phyloP scores from a whole-genome alignment of 306 rosid species.

The Fagus crenata region DNA sequence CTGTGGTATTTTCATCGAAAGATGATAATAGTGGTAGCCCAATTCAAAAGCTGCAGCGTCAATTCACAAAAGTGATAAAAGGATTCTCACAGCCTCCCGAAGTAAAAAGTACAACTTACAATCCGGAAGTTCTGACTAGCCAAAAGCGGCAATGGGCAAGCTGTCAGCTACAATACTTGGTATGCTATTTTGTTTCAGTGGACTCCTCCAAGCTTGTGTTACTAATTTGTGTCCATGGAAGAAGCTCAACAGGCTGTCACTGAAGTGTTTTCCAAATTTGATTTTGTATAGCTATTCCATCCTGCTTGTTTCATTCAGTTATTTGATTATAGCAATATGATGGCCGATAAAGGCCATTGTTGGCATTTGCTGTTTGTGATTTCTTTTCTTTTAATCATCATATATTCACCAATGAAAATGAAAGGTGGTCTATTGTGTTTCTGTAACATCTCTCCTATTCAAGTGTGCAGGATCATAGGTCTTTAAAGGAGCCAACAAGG shows the following conservation, averaged over 20 bases:
- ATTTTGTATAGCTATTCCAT: neutral
- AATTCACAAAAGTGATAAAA: constrained; percentile 62
- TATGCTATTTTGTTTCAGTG: constrained; percentile 26
- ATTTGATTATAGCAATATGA: constrained; percentile 13
- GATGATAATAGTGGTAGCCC: constrained; percentile 66
- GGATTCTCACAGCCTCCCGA: constrained; percentile 74
- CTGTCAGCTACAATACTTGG: constrained; percentile 77
- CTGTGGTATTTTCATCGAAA: constrained; percentile 69
- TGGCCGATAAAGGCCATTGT: neutral
- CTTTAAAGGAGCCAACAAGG: constrained; percentile 80
- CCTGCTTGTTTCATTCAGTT: constrained; percentile 7
- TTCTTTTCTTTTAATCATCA: neutral
- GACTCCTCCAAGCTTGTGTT: neutral
- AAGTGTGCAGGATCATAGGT: constrained; percentile 78
- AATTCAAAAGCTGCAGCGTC: constrained; percentile 71
- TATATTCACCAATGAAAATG: neutral
- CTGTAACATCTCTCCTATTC: constrained; percentile 24
- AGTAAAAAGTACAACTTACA: constrained; percentile 56
- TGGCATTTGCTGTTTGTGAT: neutral
- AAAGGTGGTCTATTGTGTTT: constrained; percentile 19
- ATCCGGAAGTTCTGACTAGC: constrained; percentile 86
- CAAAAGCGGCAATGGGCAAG: constrained; percentile 94
- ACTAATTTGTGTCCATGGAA: neutral
- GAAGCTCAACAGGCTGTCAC: neutral
- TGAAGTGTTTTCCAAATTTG: neutral